Percentiles rank a stretch among this genome's conserved stretches.
Conservation (phyloP, 2,329 filamentous ascomycete species). For the Aspergillus sp. region DNA sequence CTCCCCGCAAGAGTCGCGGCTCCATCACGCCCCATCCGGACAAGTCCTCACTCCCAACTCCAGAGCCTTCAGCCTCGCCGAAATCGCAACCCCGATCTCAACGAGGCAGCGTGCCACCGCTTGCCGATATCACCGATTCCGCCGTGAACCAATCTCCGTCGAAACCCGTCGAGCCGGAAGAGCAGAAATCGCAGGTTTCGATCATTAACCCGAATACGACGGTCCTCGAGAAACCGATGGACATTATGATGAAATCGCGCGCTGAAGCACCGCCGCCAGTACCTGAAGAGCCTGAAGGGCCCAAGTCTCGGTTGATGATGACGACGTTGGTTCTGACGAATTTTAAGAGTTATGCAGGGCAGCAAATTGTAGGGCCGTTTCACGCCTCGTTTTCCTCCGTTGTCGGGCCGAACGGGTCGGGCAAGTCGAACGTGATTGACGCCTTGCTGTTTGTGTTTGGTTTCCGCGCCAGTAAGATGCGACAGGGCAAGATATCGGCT, state of each 20-base stretch:
- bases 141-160: constrained; percentile 55
- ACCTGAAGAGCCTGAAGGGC: constrained; percentile 63
- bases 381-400: constrained; percentile 96
- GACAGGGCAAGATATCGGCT: constrained; percentile 95
- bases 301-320: constrained; percentile 83
- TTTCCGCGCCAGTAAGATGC: constrained; percentile 98
- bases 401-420: constrained; percentile 93
- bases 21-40: constrained; percentile 34
- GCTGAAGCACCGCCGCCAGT: constrained; percentile 54
- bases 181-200: constrained; percentile 43
- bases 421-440: constrained; percentile 98
- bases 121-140: constrained; percentile 64
- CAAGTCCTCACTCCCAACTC: constrained; percentile 39
- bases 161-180: constrained; percentile 21
- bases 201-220: constrained; percentile 70
- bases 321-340: constrained; percentile 87
- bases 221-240: constrained; percentile 79
- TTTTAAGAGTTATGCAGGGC: constrained; percentile 97
- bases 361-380: constrained; percentile 92
- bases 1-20: constrained; percentile 33
- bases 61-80: constrained; percentile 47
- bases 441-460: constrained; percentile 98
- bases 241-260: constrained; percentile 82
- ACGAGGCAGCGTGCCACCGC: constrained; percentile 47
- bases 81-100: constrained; percentile 33